Evolutionary conservation across 768 basidiomycete genomes (phyloP), one percentile per base, ranked within the genome.

Genomic region (Lactifluus volemus): DNA sequence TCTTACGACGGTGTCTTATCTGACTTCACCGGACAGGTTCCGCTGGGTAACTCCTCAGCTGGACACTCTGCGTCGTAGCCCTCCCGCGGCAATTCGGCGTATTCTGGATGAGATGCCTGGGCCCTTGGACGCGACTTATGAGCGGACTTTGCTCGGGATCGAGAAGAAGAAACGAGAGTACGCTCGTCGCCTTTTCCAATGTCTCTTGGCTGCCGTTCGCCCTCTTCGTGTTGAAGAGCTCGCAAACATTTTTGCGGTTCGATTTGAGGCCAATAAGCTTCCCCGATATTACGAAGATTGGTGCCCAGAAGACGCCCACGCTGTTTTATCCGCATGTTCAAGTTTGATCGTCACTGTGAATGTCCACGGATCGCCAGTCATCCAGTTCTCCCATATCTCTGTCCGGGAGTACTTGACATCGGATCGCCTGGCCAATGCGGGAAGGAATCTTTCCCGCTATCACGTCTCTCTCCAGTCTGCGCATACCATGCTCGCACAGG

Each of bases 201-300:
- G 60, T 10, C 38, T 61, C 4, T 14, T 32, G 0, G 45, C 50
- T 2, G 29, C 60, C 2, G 0, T 50, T 39, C 54, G 50, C 25
- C 60, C 60, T 4, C 60, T 61, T 30, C 38, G 25, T 11, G n/a
- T 57, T 9, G 60, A 50, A 2, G 60, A 61, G 15, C 60, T 61
- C 12, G 60, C 54, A 0, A 49, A 61, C 11, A 17, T 61, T 5
- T 49, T 61, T 17, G 21, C 44, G 6, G 34, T 61, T 8, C n/a
- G 38, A 14, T 56, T 61, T 10, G 36, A 50, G 2, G 1, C 36
- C 8, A 29, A 10, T 9, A 9, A 5, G 5, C 29, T 14, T 19
- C 55, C 49, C 4, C 14, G 17, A 4, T 25, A 56, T 9, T 4
- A 19, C 3, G 21, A 3, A 5, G 34, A 51, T 25, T 58, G 36